Evolutionary conservation across 2,329 filamentous ascomycete genomes (phyloP), one percentile per base, ranked within the genome.

Genomic region (Aspergillus proliferans): DNA sequence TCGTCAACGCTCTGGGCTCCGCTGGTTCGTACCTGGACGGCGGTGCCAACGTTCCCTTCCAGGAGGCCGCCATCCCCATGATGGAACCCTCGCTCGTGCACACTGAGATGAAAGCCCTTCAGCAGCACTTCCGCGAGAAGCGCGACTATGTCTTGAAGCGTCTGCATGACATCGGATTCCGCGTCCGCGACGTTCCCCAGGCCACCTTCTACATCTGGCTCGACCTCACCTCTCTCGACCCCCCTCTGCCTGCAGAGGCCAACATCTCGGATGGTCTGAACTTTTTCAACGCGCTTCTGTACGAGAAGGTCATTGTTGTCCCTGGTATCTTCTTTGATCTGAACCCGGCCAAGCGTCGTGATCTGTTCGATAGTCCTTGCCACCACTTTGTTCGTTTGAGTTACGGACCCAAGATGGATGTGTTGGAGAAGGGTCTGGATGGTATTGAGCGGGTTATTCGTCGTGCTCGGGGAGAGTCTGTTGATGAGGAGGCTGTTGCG

Each of bases 271-370:
- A 97, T 67, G 92, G 92, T 7, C 76, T 97, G 63, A 95, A 95
- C 75, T 97, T 97, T 80, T 96, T 97, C 82, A 84, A 93, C 68
- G 90, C 90, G 26, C 93, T 93, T 65, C 76, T 97, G 41, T 83
- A 87, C 63, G 90, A 96, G 76, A 94, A 94, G 78, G 88, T 94
- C 58, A 96, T 96, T 64, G 90, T 96, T 15, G 92, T 97, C 4
- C 92, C 92, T 0, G 92, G 92, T 52, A 97, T 97, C 70, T 97
- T 97, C 80, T 97, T 97, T 68, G 92, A 97, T 64, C 73, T 97
- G 56, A 97, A 97, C 74, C 92, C 92, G 3, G 86, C 87, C 33
- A 86, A 89, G 68, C 81, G 92, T 56, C 80, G 92, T 66, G 92
- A 97, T 69, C 71, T 97, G 58, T 97, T 97, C 58, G 92, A 97